Base-by-base conservation (phyloP, 2,329 filamentous ascomycete species). In the Trichoderma sp. region DNA sequence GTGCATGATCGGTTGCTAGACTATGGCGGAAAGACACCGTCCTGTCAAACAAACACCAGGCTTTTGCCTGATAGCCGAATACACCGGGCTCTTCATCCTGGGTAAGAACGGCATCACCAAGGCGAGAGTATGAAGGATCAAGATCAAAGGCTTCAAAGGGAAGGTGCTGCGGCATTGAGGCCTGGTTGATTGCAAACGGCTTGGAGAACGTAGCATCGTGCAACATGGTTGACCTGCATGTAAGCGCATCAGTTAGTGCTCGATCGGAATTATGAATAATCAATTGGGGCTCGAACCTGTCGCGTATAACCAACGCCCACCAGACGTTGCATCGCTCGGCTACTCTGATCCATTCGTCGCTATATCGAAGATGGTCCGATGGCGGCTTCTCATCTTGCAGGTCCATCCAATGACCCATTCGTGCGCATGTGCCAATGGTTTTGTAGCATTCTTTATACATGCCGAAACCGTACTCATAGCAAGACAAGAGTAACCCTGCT, bases 301-400 rank as follows among this genome's bases (percentile, higher is more conserved):
- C 73, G 8, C 73, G 65, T 33, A 71, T 75, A n/a, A 71, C 29
- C 21, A 75, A 38, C 12, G 73, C 73, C 73, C 73, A 75, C 73
- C 73, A 75, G 9, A 71, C 16, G 21, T 75, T 75, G 16, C 35
- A 71, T 64, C 56, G 64, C 35, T 75, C 73, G 2, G 73, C 73
- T 16, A 11, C 6, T 38, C 68, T 16, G 14, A 35, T 65, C 73
- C 73, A 75, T 16, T 60, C 73, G 11, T 71, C 73, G 21, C 38
- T 71, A 18, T n/a, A 35, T 24, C n/a, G 50, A n/a, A 45, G 2
- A 5, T 38, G 41, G 6, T 71, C 33, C 3, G 73, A 31, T 5
- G 35, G 59, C 3, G 66, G 65, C 33, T 65, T 38, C 27, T 63
- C 65, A 2, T 56, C 35, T 9, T 75, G 73, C 5, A 75, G 8